Conservation (phyloP, 495 filamentous ascomycete genomes). For the Talaromyces trachyspermus region DNA sequence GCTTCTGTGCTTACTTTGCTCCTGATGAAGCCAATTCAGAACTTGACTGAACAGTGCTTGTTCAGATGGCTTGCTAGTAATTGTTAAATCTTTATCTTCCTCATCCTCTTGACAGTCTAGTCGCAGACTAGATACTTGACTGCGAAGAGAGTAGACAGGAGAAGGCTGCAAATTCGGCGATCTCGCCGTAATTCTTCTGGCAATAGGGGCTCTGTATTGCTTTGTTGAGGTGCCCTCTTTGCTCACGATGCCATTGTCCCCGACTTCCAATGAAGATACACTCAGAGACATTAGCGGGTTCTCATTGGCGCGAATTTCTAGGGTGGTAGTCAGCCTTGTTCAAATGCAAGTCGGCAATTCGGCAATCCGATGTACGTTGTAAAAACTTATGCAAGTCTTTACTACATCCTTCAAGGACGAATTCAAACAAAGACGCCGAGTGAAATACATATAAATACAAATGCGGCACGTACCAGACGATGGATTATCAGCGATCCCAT, state of each 20-base stretch:
- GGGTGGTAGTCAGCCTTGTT: too few relatives aligned
- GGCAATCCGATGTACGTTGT: background rate
- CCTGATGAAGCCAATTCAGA: conserved; percentile 69
- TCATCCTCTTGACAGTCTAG: conserved; percentile 16
- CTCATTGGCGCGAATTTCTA: too few relatives aligned
- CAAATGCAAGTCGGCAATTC: too few relatives aligned
- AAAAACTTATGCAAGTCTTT: too few relatives aligned
- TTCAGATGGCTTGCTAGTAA: conserved; percentile 27
- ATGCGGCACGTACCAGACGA: conserved; percentile 4
- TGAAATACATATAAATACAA: conserved; percentile 1
- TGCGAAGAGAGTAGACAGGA: conserved; percentile 7
- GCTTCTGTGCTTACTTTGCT: conserved; percentile 54
- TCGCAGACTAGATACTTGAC: conserved; percentile 4
- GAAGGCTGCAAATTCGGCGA: conserved; percentile 9
- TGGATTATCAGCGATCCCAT: background rate
- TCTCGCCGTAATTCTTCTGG: conserved; percentile 4
- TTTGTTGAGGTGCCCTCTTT: conserved; percentile 7
- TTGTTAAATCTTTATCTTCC: conserved; percentile 18
- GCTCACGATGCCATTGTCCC: background rate
- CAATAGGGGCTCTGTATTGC: conserved; percentile 9
- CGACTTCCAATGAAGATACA: background rate
- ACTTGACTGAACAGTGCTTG: conserved; percentile 59
- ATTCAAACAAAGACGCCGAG: background rate
- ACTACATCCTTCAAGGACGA: background rate
- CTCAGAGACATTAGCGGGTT: too few relatives aligned